Base-by-base conservation (phyloP, 176 grass and related monocot genomes). In the Carex myosuroides region DNA sequence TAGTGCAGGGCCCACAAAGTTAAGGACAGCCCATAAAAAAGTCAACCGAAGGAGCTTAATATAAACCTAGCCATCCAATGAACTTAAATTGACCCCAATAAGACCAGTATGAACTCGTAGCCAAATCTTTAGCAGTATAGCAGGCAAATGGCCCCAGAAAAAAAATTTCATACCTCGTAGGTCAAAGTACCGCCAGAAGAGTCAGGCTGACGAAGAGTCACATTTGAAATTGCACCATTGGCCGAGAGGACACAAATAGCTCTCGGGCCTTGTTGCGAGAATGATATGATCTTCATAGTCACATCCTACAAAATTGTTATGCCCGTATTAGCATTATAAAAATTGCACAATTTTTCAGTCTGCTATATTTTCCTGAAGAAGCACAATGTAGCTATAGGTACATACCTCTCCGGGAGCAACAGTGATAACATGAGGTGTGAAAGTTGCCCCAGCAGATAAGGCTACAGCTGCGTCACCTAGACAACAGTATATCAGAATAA, bases 171-270 rank as follows among this genome's bases (percentile, higher is more conserved):
- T 88, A 97, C 95, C 90, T 97, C 95, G 6, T 97, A 97, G 84
- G 95, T 97, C 75, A 97, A 87, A 52, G 95, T 97, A 70, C 95
- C 95, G 66, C 95, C 95, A 82, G 91, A 94, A 8, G 95, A 97
- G 87, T 97, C 95, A 35, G 92, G 92, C 56, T 97, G 95, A 54
- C 89, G 87, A 77, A 97, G 92, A 37, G 92, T 97, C 80, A 97
- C 92, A 42, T 90, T 97, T 29, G 95, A 93, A 92, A 97, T 92
- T 29, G 91, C 84, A 55, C 95, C 95, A 32, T 97, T 94, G 63
- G 92, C 95, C 44, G 95, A 97, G 54, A 94, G 87, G 78, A 97
- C 87, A 81, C 95, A 97, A 52, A 97, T 94, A 79, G 92, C 90
- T 69, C 57, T 83, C 5, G 95, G 92, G 21, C 92, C 95, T 90